Percentiles rank a stretch among this genome's conserved stretches.
phyloP scores from a whole-genome alignment of 2,329 filamentous ascomycete species.

The Hymenoscyphus occultus region DNA sequence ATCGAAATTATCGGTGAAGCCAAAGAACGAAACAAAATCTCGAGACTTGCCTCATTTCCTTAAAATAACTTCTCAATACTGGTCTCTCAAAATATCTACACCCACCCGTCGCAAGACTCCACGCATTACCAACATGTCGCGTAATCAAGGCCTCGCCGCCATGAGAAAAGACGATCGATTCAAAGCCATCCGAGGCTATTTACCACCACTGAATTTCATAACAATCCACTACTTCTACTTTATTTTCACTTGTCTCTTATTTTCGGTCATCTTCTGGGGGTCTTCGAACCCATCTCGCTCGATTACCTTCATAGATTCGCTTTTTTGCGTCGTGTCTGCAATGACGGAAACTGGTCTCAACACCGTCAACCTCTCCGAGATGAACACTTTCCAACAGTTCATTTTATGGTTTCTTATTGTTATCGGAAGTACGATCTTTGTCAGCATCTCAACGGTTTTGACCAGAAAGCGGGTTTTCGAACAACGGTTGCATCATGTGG shows the following conservation, averaged over 20 bases:
- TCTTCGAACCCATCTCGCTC: conserved; percentile 49
- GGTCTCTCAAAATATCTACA: background rate
- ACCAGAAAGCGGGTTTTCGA: conserved; percentile 62
- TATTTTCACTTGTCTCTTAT: conserved; percentile 51
- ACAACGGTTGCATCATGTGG: conserved; percentile 54
- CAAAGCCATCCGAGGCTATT: conserved; percentile 11
- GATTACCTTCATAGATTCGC: conserved; percentile 59
- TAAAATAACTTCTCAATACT: background rate
- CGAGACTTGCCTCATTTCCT: background rate
- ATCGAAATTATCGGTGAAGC: background rate
- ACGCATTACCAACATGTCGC: background rate
- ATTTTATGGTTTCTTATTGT: conserved; percentile 64
- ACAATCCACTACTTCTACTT: conserved; percentile 68
- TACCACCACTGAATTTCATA: conserved; percentile 53
- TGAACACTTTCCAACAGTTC: conserved; percentile 68
- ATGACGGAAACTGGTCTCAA: conserved; percentile 68
- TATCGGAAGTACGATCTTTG: conserved; percentile 63
- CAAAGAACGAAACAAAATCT: background rate
- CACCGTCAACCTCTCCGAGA: conserved; percentile 59
- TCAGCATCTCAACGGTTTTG: conserved; percentile 61
- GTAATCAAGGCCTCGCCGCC: background rate
- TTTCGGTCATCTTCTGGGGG: conserved; percentile 60
- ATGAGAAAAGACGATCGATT: background rate
- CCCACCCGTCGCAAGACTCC: background rate
- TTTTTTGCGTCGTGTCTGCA: conserved; percentile 64